Base-by-base conservation (phyloP, 805 yeast species). In the Lipomyces sp. region DNA sequence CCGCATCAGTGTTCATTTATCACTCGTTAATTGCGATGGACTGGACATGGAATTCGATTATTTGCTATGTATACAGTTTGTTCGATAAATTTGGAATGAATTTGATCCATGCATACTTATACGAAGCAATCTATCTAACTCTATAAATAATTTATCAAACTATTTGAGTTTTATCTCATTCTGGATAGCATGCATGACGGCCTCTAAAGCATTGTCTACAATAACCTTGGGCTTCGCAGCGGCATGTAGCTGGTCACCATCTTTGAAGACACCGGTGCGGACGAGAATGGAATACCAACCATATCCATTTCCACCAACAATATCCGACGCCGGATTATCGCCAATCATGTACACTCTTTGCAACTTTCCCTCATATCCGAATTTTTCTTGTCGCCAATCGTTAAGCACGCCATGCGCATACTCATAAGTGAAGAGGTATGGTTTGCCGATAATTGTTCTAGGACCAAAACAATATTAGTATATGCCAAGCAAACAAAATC, bases 261-360 rank as follows among this genome's bases (percentile, higher is more conserved):
- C 91, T 67, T 82, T 80, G 76, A 86, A 95, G 3, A 95, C 98
- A 0, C 99, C 99, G 0, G 98, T 90, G 69, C 87, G 82, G 33
- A 95, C 91, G 56, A 95, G 83, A 48, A 92, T 84, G 11, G 95
- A 87, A 59, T 89, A 86, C 98, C 98, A 95, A 2, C 97, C 97
- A 75, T 88, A 87, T 59, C 81, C 80, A 72, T 89, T 88, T 4
- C 97, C 99, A 0, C 99, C 99, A 64, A 83, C 83, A 62, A 95
- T 95, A 76, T 95, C 99, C 60, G 92, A 86, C 35, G 88, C 95
- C 3, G 98, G 98, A 77, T 95, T 95, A 78, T 95, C 99, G 35
- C 99, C 99, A 45, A 95, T 91, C 99, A 95, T 95, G 78, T 83
- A 93, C 1, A 95, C 89, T n/a, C 83, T 77, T 48, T 81, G 79